Evolutionary conservation across 139 green algal genomes (phyloP).

Genomic region (Astrephomene gubernaculifera): DNA sequence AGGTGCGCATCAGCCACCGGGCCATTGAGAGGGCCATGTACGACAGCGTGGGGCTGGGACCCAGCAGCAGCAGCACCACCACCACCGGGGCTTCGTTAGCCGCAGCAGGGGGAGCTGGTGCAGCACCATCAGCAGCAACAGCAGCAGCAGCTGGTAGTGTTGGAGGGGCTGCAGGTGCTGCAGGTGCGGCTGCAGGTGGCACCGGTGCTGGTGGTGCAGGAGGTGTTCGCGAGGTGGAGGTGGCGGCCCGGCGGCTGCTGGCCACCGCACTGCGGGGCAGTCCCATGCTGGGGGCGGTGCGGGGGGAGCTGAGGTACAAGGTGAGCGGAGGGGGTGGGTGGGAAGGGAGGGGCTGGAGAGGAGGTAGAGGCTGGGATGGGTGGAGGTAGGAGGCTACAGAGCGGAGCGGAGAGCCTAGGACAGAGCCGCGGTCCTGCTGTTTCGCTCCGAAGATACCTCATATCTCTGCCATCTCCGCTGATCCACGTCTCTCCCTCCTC

Average conservation of each 20-base stretch:
- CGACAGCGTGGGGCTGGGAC: slow-evolving; percentile 17
- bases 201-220: neutral
- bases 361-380: neutral
- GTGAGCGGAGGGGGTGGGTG: neutral
- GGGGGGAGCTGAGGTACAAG: slow-evolving; percentile 26
- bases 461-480: no score
- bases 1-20: slow-evolving; percentile 74
- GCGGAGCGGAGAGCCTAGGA: no score
- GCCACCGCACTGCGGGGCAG: slow-evolving; percentile 50
- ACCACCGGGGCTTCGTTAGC: no score
- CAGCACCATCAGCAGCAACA: neutral
- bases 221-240: neutral
- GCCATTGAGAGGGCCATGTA: slow-evolving; percentile 65
- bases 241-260: slow-evolving; percentile 61
- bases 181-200: neutral
- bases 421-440: no score
- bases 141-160: neutral
- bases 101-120: neutral
- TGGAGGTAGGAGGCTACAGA: no score
- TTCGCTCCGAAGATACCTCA: no score
- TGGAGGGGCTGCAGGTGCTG: neutral
- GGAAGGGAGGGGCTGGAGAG: neutral
- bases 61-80: slow-evolving; percentile 56
- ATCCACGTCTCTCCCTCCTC: no score
- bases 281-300: slow-evolving; percentile 27